Conservation (phyloP, 2,329 filamentous ascomycete genomes). For the Sclerotinia trifoliorum region DNA sequence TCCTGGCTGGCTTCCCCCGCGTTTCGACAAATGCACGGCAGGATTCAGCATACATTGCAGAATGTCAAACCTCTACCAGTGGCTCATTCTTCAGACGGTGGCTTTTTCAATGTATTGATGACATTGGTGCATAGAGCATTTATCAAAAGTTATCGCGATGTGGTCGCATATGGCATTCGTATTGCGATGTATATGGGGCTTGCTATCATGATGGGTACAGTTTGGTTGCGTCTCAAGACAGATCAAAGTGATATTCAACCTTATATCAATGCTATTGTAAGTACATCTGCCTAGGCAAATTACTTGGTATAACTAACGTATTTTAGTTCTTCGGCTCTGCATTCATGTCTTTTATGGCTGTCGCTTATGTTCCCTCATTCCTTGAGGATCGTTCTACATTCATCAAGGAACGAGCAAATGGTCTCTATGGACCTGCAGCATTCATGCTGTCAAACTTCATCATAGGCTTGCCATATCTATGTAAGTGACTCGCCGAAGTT, state of each 20-base stretch:
- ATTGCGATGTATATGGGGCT: conserved; percentile 78
- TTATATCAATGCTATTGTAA: conserved; percentile 74
- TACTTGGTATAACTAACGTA: background rate
- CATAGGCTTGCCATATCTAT: conserved; percentile 77
- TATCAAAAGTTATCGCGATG: conserved; percentile 80
- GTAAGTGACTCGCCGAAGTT: conserved; percentile 39
- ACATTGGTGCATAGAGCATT: conserved; percentile 75
- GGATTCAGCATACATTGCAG: conserved; percentile 31
- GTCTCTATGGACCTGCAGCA: conserved; percentile 70
- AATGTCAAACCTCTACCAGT: conserved; percentile 25
- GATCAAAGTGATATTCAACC: conserved; percentile 73
- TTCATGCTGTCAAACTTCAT: conserved; percentile 79
- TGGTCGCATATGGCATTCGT: conserved; percentile 80
- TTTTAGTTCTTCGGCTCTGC: conserved; percentile 64
- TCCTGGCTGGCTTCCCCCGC: conserved; percentile 54
- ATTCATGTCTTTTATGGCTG: conserved; percentile 78
- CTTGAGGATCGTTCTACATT: conserved; percentile 74
- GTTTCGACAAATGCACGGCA: conserved; percentile 39
- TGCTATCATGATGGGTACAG: conserved; percentile 84
- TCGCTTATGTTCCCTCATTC: conserved; percentile 82
- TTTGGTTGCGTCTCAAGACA: conserved; percentile 72
- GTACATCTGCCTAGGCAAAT: conserved; percentile 25
- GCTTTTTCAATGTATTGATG: conserved; percentile 48
- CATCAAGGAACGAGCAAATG: conserved; percentile 77
- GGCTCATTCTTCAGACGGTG: conserved; percentile 36